These are phyloP conservation scores for Microdochium bolleyi DNA, from an alignment of 2,329 filamentous ascomycete genomes.

Conservation along the genomic window DNA sequence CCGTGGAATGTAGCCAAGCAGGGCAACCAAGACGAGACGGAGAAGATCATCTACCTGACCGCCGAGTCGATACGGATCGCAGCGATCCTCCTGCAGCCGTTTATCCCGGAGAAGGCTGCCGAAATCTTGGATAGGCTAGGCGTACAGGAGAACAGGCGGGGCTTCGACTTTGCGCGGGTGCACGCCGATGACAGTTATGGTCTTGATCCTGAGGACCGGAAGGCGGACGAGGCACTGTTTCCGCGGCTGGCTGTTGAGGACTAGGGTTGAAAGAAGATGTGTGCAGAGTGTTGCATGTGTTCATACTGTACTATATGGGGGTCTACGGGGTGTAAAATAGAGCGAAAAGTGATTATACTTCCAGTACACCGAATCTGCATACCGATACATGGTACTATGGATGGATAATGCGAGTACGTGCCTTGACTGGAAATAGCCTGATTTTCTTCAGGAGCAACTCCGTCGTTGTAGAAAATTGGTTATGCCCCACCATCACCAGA, in stretches of 20 bases:
- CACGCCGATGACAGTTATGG: slow-evolving; percentile 68
- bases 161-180: slow-evolving; percentile 51
- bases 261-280: slow-evolving; percentile 11
- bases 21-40: slow-evolving; percentile 27
- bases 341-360: too few relatives aligned
- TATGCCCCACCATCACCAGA: too few relatives aligned
- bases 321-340: too few relatives aligned
- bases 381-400: too few relatives aligned
- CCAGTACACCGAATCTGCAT: too few relatives aligned
- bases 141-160: slow-evolving; percentile 55
- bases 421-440: too few relatives aligned
- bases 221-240: slow-evolving; percentile 38
- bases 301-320: too few relatives aligned
- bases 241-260: slow-evolving; percentile 38
- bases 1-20: slow-evolving; percentile 59
- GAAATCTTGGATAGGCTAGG: slow-evolving; percentile 71
- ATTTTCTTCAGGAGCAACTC: too few relatives aligned
- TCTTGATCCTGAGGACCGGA: slow-evolving; percentile 17
- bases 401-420: too few relatives aligned
- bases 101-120: slow-evolving; percentile 73
- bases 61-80: slow-evolving; percentile 72
- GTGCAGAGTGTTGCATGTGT: too few relatives aligned
- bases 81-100: slow-evolving; percentile 82
- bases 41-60: slow-evolving; percentile 59
- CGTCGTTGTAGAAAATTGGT: too few relatives aligned